Conservation (phyloP, 768 basidiomycete species). For the Thelephora ganbajun region DNA sequence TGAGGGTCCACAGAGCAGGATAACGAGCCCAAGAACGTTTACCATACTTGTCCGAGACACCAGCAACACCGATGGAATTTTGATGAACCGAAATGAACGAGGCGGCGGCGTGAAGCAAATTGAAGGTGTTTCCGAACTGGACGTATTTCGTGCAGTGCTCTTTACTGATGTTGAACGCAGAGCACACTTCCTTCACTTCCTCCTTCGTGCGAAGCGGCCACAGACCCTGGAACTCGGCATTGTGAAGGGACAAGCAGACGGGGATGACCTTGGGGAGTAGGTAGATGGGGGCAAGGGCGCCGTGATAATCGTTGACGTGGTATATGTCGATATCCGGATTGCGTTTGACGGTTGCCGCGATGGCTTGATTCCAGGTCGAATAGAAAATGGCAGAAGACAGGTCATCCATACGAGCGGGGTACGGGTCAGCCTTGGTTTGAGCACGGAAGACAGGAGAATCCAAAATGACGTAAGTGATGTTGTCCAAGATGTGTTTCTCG, state of each 20-base stretch:
- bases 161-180: conserved; percentile 94
- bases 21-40: conserved; percentile 96
- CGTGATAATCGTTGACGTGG: conserved; percentile 93
- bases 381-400: conserved; percentile 94
- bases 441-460: conserved; percentile 95
- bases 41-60: conserved; percentile 96
- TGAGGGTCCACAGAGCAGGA: conserved; percentile 90
- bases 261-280: conserved; percentile 89
- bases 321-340: conserved; percentile 84
- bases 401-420: conserved; percentile 95
- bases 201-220: conserved; percentile 96
- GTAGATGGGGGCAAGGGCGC: conserved; percentile 82
- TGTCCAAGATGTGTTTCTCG: conserved; percentile 84
- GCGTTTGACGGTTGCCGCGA: conserved; percentile 81
- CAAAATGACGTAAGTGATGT: conserved; percentile 89
- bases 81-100: conserved; percentile 89
- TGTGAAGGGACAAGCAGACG: conserved; percentile 84
- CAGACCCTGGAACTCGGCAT: conserved; percentile 94
- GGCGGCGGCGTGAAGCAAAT: conserved; percentile 84
- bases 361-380: conserved; percentile 96
- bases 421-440: conserved; percentile 91
- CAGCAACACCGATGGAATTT: conserved; percentile 86
- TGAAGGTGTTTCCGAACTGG: conserved; percentile 97
- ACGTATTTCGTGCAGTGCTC: conserved; percentile 94
- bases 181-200: conserved; percentile 97